Percentiles rank a stretch among this genome's conserved stretches.
These are phyloP conservation scores for Beauveria caledonica DNA, from an alignment of 2,329 filamentous ascomycete genomes.

Conservation along the genomic window DNA sequence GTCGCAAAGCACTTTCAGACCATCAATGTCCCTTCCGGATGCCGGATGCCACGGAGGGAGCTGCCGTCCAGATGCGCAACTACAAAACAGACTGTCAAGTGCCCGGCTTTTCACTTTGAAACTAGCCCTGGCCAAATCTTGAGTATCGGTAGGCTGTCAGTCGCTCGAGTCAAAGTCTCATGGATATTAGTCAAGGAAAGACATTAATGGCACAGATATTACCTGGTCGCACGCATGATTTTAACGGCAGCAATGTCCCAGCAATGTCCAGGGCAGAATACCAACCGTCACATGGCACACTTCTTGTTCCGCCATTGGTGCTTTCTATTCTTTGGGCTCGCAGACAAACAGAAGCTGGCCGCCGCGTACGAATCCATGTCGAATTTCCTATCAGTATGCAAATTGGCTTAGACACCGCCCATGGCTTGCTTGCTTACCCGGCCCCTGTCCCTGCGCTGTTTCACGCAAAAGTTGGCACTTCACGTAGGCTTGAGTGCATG, in stretches of 20 bases:
- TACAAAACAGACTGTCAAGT: background rate
- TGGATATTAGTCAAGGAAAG: background rate
- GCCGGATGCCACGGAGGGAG: background rate
- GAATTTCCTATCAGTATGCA: background rate
- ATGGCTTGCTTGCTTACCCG: background rate
- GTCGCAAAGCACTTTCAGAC: background rate
- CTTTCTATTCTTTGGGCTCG: background rate
- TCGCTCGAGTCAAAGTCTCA: background rate
- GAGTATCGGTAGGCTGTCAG: background rate
- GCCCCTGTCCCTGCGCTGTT: background rate
- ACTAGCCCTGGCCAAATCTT: background rate
- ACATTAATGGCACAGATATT: background rate
- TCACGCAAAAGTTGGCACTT: background rate
- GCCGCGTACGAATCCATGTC: background rate
- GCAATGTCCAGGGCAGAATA: background rate
- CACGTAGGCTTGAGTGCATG: background rate
- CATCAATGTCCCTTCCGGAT: background rate
- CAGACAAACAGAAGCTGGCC: background rate
- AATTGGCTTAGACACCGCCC: background rate
- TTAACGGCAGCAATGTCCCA: background rate
- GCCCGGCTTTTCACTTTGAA: background rate
- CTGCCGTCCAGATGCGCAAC: background rate
- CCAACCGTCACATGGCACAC: background rate
- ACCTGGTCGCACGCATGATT: background rate
- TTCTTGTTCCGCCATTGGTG: conserved; percentile 2